Evolutionary conservation across 306 rosid species (phyloP).

Genomic region (Arachis stenosperma): DNA sequence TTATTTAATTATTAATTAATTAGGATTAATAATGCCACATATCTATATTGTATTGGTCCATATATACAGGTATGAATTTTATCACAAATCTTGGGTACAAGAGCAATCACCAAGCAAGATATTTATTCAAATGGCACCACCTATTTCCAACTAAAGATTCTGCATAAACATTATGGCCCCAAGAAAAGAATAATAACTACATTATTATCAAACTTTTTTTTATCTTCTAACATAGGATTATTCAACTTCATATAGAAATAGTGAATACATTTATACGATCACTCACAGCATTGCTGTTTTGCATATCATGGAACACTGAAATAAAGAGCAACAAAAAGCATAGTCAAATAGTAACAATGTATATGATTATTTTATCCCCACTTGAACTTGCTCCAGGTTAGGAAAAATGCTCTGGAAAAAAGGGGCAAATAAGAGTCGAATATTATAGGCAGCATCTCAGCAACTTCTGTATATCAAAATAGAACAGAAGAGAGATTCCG

Average conservation of each 20-base stretch:
- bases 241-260: conserved; percentile 31
- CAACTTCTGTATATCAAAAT: conserved; percentile 34
- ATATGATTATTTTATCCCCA: conserved; percentile 42
- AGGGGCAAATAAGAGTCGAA: conserved; percentile 31
- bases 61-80: too few species aligned
- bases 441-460: conserved; percentile 31
- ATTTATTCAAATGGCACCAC: background rate
- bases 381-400: conserved; percentile 46
- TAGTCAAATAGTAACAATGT: conserved; percentile 15
- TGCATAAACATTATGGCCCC: background rate
- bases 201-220: too few species aligned
- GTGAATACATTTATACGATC: conserved; percentile 12
- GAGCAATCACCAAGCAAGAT: too few species aligned
- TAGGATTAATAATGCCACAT: too few species aligned
- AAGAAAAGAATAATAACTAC: background rate
- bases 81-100: too few species aligned
- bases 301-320: conserved; percentile 24
- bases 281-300: conserved; percentile 38
- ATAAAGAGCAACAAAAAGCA: conserved; percentile 23
- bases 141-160: background rate
- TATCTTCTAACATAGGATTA: background rate
- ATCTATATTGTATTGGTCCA: too few species aligned
- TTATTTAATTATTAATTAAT: too few species aligned
- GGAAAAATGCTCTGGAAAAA: conserved; percentile 40
- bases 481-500: conserved; percentile 32